Conservation (phyloP, 2,329 filamentous ascomycete genomes). For the Drechslerella dactyloides region DNA sequence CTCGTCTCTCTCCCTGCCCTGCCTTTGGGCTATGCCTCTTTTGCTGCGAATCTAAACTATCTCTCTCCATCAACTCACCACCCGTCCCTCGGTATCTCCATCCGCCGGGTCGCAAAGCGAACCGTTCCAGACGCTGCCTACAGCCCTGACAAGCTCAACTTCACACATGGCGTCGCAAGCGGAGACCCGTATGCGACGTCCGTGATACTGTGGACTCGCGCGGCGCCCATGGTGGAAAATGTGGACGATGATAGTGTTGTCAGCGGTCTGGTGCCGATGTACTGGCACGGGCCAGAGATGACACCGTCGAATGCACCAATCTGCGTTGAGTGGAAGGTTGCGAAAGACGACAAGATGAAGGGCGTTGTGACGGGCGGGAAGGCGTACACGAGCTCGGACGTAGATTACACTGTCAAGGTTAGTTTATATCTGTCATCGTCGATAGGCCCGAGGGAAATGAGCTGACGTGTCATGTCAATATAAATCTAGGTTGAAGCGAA, state of each 20-base stretch:
- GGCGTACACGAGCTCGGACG: conserved; percentile 73
- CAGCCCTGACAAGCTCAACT: conserved; percentile 63
- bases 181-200: conserved; percentile 60
- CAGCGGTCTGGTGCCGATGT: conserved; percentile 60
- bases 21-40: conserved; percentile 51
- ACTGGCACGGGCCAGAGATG: conserved; percentile 60
- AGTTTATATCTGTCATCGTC: conserved; percentile 6
- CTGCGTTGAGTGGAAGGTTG: conserved; percentile 71
- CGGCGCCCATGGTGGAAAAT: conserved; percentile 58
- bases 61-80: conserved; percentile 70
- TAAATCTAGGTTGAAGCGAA: conserved; percentile 68
- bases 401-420: conserved; percentile 77
- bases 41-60: conserved; percentile 69
- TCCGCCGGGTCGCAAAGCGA: conserved; percentile 67
- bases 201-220: conserved; percentile 61
- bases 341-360: conserved; percentile 61
- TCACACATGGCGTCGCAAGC: conserved; percentile 69
- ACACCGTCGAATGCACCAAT: conserved; percentile 66
- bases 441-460: conserved; percentile 48
- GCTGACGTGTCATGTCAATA: not conserved
- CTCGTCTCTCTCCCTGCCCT: not conserved
- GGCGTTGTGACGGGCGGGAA: conserved; percentile 65
- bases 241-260: conserved; percentile 60
- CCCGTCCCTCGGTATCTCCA: conserved; percentile 68
- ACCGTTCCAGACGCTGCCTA: conserved; percentile 60